Conservation (phyloP, 2,329 filamentous ascomycete genomes). For the Sporothrix sp. region DNA sequence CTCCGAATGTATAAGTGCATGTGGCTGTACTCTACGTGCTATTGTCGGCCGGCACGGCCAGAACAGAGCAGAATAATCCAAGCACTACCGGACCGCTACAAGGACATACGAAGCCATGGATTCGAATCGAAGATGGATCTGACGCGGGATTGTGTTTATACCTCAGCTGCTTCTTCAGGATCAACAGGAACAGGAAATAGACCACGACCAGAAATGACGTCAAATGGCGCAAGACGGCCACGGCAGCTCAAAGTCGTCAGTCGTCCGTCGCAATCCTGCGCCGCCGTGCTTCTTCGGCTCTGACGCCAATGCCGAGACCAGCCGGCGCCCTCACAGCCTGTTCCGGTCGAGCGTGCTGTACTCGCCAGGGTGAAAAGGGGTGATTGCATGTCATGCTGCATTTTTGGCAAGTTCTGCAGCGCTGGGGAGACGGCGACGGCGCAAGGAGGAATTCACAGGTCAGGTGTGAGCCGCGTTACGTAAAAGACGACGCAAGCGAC, state of each 20-base stretch:
- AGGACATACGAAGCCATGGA: not conserved
- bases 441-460: not conserved
- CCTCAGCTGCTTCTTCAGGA: too few species aligned
- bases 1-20: conserved; percentile 66
- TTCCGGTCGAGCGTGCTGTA: too few species aligned
- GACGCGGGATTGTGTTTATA: too few species aligned
- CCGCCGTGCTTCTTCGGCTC: not conserved
- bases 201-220: conserved; percentile 6
- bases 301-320: conserved; percentile 8
- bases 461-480: conserved; percentile 7
- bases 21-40: too few species aligned
- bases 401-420: conserved; percentile 3
- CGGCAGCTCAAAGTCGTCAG: not conserved
- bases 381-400: conserved; percentile 7
- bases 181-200: not conserved
- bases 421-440: too few species aligned
- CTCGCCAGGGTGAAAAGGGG: conserved; percentile 7
- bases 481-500: not conserved
- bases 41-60: too few species aligned
- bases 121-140: not conserved
- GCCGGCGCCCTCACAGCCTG: not conserved
- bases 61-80: not conserved
- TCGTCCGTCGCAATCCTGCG: too few species aligned
- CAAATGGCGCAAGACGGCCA: conserved; percentile 8
- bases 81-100: not conserved